Evolutionary conservation across 106 monocot genomes (phyloP), one percentile per base, ranked within the genome.

Genomic region (Phalaenopsis equestris): DNA sequence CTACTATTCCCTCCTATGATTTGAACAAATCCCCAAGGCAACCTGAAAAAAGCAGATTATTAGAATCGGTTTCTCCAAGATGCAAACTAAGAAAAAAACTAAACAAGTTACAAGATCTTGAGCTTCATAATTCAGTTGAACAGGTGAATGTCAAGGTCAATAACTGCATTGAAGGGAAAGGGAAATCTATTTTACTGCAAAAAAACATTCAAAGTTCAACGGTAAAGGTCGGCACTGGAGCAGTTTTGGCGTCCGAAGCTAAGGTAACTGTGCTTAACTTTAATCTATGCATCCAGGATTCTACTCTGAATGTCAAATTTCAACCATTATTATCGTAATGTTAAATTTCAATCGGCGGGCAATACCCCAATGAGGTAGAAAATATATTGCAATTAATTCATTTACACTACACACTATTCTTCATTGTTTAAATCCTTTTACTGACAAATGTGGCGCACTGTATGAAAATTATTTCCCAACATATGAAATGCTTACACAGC

Each of bases 61-160:
- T 70, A 24, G 90, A 90, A 48, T 79, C 72, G 16, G 79, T 79
- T 81, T 82, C 91, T 6, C 87, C 85, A 12, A 84, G 87, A 80
- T 38, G 87, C 52, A 87, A 68, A 70, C 42, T 72, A 43, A 80
- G 79, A 47, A 58, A 18, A 30, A 89, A 83, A 73, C 45, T 61
- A 64, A 56, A 68, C 56, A 83, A 80, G 76, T 19, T 43, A 58
- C 78, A 38, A 38, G 30, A 73, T 12, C 68, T 9, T 41, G 68
- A 80, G 30, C 21, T 48, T 23, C 39, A 76, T 2, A 76, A 76
- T 76, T 49, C 49, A 76, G 9, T 2, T 30, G 24, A 76, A 11
- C 73, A 86, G 42, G 55, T 81, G 41, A 85, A 89, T 75, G 48
- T 56, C 11, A 89, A 89, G 72, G 83, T 75, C 55, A 77, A 87